A percentile compares a stretch with the other conserved stretches of the same genome.
phyloP scores from a whole-genome alignment of 768 basidiomycete genomes.

The Leccinum variicolor region DNA sequence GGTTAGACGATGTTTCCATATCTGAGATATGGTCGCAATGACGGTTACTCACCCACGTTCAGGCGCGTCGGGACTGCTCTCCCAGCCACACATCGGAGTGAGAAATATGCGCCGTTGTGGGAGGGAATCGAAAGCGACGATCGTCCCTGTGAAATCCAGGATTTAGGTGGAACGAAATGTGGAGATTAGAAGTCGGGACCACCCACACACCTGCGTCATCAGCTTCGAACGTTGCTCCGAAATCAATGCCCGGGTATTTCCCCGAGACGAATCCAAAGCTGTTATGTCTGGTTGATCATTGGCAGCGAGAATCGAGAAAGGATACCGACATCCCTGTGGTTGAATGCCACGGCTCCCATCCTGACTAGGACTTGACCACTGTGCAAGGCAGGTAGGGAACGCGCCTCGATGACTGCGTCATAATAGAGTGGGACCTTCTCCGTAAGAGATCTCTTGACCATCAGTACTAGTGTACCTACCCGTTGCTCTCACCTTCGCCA shows the following conservation, averaged over 20 bases:
- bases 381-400: constrained; percentile 47
- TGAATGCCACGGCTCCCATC: constrained; percentile 69
- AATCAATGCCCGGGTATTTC: constrained; percentile 58
- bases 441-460: constrained; percentile 42
- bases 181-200: not conserved
- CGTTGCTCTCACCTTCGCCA: no score
- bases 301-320: not conserved
- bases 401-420: constrained; percentile 52
- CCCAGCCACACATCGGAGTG: constrained; percentile 77
- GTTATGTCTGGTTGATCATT: not conserved
- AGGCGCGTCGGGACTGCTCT: constrained; percentile 57
- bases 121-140: constrained; percentile 63
- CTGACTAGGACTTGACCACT: constrained; percentile 62
- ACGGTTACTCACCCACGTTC: constrained; percentile 52
- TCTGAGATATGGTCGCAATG: not conserved
- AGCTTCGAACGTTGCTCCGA: constrained; percentile 61
- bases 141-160: constrained; percentile 43
- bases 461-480: no score
- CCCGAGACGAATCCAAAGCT: constrained; percentile 76
- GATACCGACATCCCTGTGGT: constrained; percentile 63
- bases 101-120: constrained; percentile 68
- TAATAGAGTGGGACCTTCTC: constrained; percentile 46
- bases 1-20: not conserved
- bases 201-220: constrained; percentile 65
- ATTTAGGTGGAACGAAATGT: not conserved